These are phyloP conservation scores for Xylariaceae sp. DNA, from an alignment of 2,329 filamentous ascomycete species.

Conservation along the genomic window DNA sequence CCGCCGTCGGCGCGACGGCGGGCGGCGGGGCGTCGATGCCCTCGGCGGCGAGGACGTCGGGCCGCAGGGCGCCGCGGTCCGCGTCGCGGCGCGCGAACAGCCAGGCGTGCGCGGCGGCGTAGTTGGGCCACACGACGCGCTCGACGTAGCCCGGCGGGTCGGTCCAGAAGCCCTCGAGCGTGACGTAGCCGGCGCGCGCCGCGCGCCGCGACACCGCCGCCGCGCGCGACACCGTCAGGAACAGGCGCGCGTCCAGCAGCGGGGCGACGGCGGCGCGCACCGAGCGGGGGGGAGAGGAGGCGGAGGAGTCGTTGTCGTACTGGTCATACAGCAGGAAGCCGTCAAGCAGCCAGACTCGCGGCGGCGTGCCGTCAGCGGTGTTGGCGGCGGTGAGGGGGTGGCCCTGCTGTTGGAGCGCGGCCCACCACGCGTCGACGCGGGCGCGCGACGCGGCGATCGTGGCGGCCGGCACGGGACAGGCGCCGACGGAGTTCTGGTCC, in stretches of 20 bases:
- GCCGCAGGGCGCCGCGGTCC: conserved; percentile 43
- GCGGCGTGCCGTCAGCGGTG: conserved; percentile 19
- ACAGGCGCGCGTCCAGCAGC: conserved; percentile 67
- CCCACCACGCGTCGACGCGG: conserved; percentile 40
- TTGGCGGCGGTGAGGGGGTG: conserved; percentile 19
- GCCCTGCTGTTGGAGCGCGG: conserved; percentile 36
- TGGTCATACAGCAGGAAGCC: conserved; percentile 90
- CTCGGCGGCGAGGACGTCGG: conserved; percentile 34
- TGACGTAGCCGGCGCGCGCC: conserved; percentile 68
- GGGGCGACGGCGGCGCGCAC: no score
- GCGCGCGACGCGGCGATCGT: conserved; percentile 39
- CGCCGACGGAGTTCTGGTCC: conserved; percentile 54
- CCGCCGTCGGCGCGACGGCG: conserved; percentile 17
- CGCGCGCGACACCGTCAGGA: conserved; percentile 62
- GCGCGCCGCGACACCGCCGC: conserved; percentile 59
- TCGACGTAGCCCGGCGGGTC: conserved; percentile 95
- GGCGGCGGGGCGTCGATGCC: conserved; percentile 40
- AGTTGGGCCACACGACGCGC: conserved; percentile 92
- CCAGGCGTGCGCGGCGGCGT: conserved; percentile 72
- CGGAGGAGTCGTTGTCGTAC: no score
- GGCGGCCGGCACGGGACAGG: conserved; percentile 41
- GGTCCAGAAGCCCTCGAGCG: conserved; percentile 84
- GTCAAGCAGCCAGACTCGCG: conserved; percentile 67
- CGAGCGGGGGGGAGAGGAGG: no score
- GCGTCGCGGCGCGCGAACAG: conserved; percentile 67